phyloP scores from a whole-genome alignment of 2,329 filamentous ascomycete species.

The Fusarium sp. region DNA sequence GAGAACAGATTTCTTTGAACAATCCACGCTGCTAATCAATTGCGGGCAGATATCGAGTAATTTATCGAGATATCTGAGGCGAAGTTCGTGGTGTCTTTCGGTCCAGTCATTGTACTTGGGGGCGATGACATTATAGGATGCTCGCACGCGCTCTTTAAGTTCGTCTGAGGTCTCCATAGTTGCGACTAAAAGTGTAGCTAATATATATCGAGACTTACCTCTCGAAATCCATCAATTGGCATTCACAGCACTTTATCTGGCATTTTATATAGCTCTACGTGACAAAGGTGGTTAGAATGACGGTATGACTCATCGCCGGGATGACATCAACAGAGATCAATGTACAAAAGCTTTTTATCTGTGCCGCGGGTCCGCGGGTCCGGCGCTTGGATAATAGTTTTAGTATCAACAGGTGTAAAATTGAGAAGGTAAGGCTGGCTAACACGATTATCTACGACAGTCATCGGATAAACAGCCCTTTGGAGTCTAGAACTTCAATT shows the following conservation, averaged over 20 bases:
- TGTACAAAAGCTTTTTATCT: not conserved
- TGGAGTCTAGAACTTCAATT: too few relatives aligned
- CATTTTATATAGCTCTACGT: not conserved
- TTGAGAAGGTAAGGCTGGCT: too few relatives aligned
- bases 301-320: not conserved
- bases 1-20: not conserved
- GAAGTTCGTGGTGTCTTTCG: not conserved
- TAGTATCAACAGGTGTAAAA: too few relatives aligned
- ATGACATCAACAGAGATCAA: not conserved
- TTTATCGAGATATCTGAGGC: not conserved
- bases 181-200: not conserved
- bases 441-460: too few relatives aligned
- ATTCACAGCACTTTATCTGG: not conserved
- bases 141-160: conserved; percentile 3
- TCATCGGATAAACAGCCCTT: too few relatives aligned
- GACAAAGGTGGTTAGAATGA: not conserved
- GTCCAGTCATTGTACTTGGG: conserved; percentile 32
- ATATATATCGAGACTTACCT: rapidly evolving
- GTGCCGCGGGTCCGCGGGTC: not conserved
- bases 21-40: not conserved
- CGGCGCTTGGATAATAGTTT: too few relatives aligned
- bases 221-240: not conserved
- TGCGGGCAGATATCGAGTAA: not conserved
- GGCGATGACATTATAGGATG: conserved; percentile 16
- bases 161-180: not conserved